These are phyloP conservation scores for Trametes cingulata DNA, from an alignment of 768 basidiomycete species.

Conservation along the genomic window DNA sequence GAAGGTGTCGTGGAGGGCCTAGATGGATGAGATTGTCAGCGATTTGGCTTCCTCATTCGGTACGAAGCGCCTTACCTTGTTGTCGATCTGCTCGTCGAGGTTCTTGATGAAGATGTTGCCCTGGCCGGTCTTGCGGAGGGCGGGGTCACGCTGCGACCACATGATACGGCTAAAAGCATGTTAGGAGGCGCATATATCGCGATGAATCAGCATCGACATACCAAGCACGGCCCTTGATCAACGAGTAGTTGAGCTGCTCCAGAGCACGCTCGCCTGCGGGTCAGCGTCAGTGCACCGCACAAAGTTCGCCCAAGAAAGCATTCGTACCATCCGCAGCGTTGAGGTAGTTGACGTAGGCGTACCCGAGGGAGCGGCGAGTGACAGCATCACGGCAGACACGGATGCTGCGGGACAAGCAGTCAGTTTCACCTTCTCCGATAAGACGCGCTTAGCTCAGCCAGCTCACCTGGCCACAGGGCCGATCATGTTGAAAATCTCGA, in stretches of 20 bases:
- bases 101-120: slow-evolving; percentile 99
- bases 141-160: slow-evolving; percentile 99
- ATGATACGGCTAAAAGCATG: slow-evolving; percentile 83
- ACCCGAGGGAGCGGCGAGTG: slow-evolving; percentile 98
- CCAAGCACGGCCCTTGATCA: slow-evolving; percentile 98
- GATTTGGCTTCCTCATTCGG: neutral
- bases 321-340: slow-evolving; percentile 86
- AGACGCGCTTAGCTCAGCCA: neutral
- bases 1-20: slow-evolving; percentile 99
- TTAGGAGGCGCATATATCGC: neutral
- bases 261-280: slow-evolving; percentile 89
- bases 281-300: slow-evolving; percentile 9
- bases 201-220: slow-evolving; percentile 36
- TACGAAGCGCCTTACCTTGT: slow-evolving; percentile 64
- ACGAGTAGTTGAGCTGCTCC: slow-evolving; percentile 98
- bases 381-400: slow-evolving; percentile 99
- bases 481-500: slow-evolving; percentile 99
- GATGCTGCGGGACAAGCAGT: slow-evolving; percentile 56
- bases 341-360: slow-evolving; percentile 99
- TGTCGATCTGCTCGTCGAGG: slow-evolving; percentile 94
- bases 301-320: neutral
- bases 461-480: slow-evolving; percentile 94
- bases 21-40: neutral
- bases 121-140: slow-evolving; percentile 98
- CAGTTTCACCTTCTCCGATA: slow-evolving; percentile 10